Evolutionary conservation across 257 asterid genomes (phyloP).

Genomic region (Voacanga thouarsii): DNA sequence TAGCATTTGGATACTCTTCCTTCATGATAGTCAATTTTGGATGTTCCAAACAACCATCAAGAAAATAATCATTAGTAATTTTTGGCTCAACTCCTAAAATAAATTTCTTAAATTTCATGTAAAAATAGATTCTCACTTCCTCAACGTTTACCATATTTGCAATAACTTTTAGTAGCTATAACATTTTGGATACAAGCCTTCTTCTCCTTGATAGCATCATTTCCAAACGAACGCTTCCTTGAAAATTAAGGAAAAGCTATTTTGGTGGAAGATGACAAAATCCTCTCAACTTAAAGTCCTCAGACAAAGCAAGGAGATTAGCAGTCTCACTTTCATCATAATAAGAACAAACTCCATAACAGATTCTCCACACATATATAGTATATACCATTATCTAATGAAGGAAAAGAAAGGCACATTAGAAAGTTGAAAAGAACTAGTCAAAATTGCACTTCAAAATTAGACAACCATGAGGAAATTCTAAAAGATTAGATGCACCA

Average conservation of each 20-base stretch:
- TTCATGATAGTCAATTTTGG: slow-evolving; percentile 27
- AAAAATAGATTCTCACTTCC: slow-evolving; percentile 61
- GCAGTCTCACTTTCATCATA: slow-evolving; percentile 78
- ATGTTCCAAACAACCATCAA: slow-evolving; percentile 30
- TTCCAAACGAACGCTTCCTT: slow-evolving; percentile 58
- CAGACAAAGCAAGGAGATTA: slow-evolving; percentile 78
- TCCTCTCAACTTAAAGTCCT: slow-evolving; percentile 91
- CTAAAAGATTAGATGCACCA: too few relatives aligned
- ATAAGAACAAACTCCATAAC: too few relatives aligned
- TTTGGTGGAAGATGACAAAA: slow-evolving; percentile 83
- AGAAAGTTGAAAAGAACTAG: too few relatives aligned
- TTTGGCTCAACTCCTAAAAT: slow-evolving; percentile 63
- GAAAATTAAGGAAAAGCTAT: slow-evolving; percentile 81
- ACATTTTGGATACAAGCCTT: slow-evolving; percentile 67
- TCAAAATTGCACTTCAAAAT: too few relatives aligned
- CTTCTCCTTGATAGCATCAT: slow-evolving; percentile 61
- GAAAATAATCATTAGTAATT: slow-evolving; percentile 44
- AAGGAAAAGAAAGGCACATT: too few relatives aligned
- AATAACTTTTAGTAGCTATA: slow-evolving; percentile 82
- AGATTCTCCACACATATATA: too few relatives aligned
- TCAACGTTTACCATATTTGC: slow-evolving; percentile 60
- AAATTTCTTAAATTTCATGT: slow-evolving; percentile 56
- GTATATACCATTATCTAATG: too few relatives aligned
- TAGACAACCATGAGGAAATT: too few relatives aligned
- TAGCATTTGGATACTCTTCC: slow-evolving; percentile 28